A percentile compares a stretch with the other conserved stretches of the same genome.
phyloP scores from a whole-genome alignment of 148 eudicot genomes.

The Simmondsia chinensis region DNA sequence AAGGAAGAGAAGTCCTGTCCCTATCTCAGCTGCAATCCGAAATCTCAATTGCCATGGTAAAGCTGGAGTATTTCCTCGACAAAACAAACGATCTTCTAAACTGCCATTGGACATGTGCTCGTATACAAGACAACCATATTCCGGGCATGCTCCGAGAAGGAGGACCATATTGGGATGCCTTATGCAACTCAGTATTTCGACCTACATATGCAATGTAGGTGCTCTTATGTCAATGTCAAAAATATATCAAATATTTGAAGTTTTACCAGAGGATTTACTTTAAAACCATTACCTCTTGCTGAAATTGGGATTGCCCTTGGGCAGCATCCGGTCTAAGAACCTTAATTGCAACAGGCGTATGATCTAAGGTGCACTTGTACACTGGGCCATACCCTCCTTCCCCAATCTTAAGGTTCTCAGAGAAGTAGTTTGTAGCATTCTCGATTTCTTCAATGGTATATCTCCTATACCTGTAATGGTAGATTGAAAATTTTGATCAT shows the following conservation, averaged over 20 bases:
- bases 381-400: constrained; percentile 95
- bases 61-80: constrained; percentile 27
- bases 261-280: neutral
- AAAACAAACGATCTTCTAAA: constrained; percentile 52
- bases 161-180: constrained; percentile 79
- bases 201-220: constrained; percentile 15
- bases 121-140: constrained; percentile 60
- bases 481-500: too few relatives aligned
- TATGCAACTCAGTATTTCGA: constrained; percentile 61
- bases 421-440: constrained; percentile 46
- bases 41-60: constrained; percentile 66
- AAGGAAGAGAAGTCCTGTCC: constrained; percentile 47
- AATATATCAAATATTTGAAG: neutral
- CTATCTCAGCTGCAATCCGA: constrained; percentile 62
- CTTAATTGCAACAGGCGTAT: constrained; percentile 65
- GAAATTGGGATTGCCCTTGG: constrained; percentile 75
- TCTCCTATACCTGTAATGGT: constrained; percentile 51
- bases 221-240: neutral
- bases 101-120: constrained; percentile 75
- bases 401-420: constrained; percentile 50
- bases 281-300: constrained; percentile 44
- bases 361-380: constrained; percentile 52
- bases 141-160: constrained; percentile 76
- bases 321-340: constrained; percentile 74
- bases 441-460: constrained; percentile 63